phyloP scores from a whole-genome alignment of 192 early-diverging fungal genomes.

The Rhizoclosmatium sp. region DNA sequence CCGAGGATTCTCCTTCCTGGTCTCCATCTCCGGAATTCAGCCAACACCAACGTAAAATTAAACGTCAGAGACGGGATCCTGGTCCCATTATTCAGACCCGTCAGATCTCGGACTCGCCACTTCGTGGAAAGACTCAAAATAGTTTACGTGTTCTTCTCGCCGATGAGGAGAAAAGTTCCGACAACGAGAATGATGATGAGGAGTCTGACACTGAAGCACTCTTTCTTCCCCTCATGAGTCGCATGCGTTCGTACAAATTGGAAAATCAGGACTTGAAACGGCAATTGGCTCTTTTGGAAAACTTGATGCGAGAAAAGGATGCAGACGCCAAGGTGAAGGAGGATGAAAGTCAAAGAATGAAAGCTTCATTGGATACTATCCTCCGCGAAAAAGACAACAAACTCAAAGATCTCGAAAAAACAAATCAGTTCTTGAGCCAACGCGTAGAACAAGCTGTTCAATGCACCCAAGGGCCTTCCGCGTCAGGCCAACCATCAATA shows the following conservation, averaged over 20 bases:
- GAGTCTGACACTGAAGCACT: not conserved
- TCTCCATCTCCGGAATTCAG: too few relatives aligned
- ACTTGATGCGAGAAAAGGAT: not conserved
- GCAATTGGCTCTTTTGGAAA: not conserved
- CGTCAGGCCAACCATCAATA: not conserved
- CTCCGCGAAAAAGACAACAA: not conserved
- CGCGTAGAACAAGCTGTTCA: not conserved
- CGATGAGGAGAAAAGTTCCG: not conserved
- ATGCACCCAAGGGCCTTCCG: not conserved
- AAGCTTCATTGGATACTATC: not conserved
- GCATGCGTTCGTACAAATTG: not conserved
- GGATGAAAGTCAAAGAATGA: too few relatives aligned
- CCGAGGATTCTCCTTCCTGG: too few relatives aligned
- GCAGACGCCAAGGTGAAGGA: not conserved
- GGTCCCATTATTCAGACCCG: not conserved
- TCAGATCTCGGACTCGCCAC: not conserved
- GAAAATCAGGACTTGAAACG: not conserved
- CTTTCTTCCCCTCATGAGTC: not conserved
- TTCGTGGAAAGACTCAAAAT: not conserved
- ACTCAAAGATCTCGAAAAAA: not conserved
- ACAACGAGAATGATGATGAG: not conserved
- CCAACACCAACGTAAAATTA: not conserved
- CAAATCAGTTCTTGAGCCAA: not conserved
- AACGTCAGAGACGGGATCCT: not conserved
- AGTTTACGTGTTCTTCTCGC: not conserved